phyloP scores from a whole-genome alignment of 148 eudicot genomes.

The Diospyros kaki region DNA sequence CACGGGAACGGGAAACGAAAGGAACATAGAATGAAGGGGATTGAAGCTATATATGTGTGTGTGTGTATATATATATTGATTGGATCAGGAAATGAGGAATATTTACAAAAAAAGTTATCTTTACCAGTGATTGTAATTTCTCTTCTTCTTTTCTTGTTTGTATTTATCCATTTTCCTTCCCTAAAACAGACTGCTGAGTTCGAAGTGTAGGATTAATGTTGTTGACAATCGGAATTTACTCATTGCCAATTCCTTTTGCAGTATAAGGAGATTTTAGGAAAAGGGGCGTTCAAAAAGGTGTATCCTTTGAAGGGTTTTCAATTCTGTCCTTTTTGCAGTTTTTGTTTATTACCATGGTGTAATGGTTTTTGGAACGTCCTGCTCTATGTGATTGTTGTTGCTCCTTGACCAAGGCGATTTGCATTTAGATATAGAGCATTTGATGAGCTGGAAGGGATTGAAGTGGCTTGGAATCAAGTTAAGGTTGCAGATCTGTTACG shows the following conservation, averaged over 20 bases:
- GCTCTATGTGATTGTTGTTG: neutral
- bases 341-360: neutral
- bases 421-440: conserved; percentile 64
- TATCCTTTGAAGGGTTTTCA: conserved; percentile 46
- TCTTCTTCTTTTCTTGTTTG: too few relatives aligned
- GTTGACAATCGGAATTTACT: conserved; percentile 14
- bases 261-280: conserved; percentile 81
- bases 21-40: too few relatives aligned
- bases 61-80: too few relatives aligned
- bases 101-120: too few relatives aligned
- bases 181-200: too few relatives aligned
- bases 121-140: too few relatives aligned
- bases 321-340: neutral
- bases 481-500: conserved; percentile 66
- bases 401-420: conserved; percentile 38
- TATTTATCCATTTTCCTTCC: too few relatives aligned
- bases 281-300: conserved; percentile 99
- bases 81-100: too few relatives aligned
- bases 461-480: conserved; percentile 88
- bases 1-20: too few relatives aligned
- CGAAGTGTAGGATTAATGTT: neutral
- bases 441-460: conserved; percentile 85
- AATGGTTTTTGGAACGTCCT: neutral
- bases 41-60: too few relatives aligned
- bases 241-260: conserved; percentile 30